Conservation (phyloP, 202 grass and related monocot species). For the Bolboschoenoplectus hybrid region DNA sequence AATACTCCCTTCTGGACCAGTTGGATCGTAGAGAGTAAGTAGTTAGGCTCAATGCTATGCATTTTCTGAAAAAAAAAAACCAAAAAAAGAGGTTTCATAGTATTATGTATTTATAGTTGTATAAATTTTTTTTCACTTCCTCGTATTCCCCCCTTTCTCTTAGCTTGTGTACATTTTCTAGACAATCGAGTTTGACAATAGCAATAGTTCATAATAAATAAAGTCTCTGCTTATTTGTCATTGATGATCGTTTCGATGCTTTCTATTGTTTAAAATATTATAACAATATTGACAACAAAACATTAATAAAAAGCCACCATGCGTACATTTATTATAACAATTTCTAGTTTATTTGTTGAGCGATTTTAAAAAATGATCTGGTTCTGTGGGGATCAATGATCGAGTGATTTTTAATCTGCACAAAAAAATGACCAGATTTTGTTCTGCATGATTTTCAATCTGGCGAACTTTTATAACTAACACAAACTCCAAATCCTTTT, state of each 20-base stretch:
- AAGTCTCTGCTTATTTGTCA: not conserved
- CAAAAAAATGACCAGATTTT: too few relatives aligned
- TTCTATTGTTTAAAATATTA: not conserved
- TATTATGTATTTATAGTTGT: slow-evolving; percentile 17
- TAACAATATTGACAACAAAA: not conserved
- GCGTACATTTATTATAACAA: too few relatives aligned
- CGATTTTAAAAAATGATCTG: too few relatives aligned
- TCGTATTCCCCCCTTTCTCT: not conserved
- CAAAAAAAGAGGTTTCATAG: not conserved
- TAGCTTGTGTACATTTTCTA: slow-evolving; percentile 8
- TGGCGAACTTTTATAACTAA: not conserved
- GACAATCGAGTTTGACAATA: not conserved
- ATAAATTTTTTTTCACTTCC: slow-evolving; percentile 16
- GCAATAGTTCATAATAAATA: slow-evolving; percentile 15
- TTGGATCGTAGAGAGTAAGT: slow-evolving; percentile 3
- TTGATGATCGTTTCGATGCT: not conserved
- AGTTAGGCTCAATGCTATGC: not conserved
- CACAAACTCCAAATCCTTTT: too few relatives aligned
- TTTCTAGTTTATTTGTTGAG: too few relatives aligned
- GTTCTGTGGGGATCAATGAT: too few relatives aligned
- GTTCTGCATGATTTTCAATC: not conserved
- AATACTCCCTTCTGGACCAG: not conserved
- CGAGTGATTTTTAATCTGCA: too few relatives aligned
- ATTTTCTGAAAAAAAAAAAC: slow-evolving; percentile 1
- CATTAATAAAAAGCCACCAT: too few relatives aligned